phyloP scores from a whole-genome alignment of 805 yeast species.

The Wickerhamomyces bovis region DNA sequence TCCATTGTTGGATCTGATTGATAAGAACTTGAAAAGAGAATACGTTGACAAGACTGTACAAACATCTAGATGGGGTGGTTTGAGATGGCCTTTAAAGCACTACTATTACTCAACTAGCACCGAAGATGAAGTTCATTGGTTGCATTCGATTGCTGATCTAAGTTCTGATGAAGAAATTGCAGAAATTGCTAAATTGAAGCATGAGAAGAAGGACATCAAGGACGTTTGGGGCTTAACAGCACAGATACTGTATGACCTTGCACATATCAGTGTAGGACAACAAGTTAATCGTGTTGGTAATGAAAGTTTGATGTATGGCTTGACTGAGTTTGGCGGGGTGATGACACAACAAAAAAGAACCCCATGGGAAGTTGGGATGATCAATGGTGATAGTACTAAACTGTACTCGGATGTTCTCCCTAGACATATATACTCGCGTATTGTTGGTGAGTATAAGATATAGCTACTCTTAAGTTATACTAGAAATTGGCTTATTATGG shows the following conservation, averaged over 20 bases:
- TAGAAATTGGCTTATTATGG: too few species aligned
- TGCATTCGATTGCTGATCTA: slow-evolving; percentile 51
- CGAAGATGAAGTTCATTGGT: slow-evolving; percentile 54
- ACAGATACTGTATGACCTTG: slow-evolving; percentile 66
- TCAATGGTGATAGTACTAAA: slow-evolving; percentile 28
- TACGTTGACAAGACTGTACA: slow-evolving; percentile 27
- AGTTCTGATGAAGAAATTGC: slow-evolving; percentile 42
- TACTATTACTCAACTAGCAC: slow-evolving; percentile 54
- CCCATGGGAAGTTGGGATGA: slow-evolving; percentile 49
- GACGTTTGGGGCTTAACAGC: slow-evolving; percentile 85
- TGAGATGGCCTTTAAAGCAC: slow-evolving; percentile 60
- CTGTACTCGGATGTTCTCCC: slow-evolving; percentile 31
- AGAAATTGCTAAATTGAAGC: slow-evolving; percentile 22
- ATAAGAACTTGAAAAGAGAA: slow-evolving; percentile 24
- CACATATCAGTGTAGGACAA: slow-evolving; percentile 42
- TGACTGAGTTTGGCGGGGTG: slow-evolving; percentile 50
- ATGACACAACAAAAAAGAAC: slow-evolving; percentile 43
- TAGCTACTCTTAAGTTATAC: too few species aligned
- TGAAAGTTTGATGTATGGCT: slow-evolving; percentile 57
- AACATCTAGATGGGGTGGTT: slow-evolving; percentile 60
- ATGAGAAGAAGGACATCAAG: slow-evolving; percentile 42
- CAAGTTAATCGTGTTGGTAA: slow-evolving; percentile 42
- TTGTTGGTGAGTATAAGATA: slow-evolving; percentile 15
- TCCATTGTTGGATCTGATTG: slow-evolving; percentile 56
- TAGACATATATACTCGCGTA: slow-evolving; percentile 14